Percentiles rank a stretch among this genome's conserved stretches.
These are phyloP conservation scores for Cercophora newfieldiana DNA, from an alignment of 495 filamentous ascomycete genomes.

Conservation along the genomic window DNA sequence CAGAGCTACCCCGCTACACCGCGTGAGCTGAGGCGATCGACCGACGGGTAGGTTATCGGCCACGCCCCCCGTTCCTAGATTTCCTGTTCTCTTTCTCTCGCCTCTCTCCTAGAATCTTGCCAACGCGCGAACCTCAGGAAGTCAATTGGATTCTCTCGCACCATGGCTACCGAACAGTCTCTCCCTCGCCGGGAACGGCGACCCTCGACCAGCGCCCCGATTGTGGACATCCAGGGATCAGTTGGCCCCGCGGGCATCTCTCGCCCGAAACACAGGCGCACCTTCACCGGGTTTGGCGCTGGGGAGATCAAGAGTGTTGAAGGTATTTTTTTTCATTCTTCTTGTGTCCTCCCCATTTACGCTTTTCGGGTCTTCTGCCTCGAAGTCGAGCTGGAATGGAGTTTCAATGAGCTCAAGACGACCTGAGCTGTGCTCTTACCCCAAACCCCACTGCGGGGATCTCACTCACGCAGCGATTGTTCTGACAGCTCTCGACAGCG, in stretches of 20 bases:
- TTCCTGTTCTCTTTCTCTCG: background rate
- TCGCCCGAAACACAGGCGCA: slow-evolving; percentile 94
- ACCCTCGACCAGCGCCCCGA: slow-evolving; percentile 76
- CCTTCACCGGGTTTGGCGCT: slow-evolving; percentile 86
- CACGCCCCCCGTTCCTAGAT: background rate
- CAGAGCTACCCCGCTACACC: slow-evolving; percentile 21
- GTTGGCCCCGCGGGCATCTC: slow-evolving; percentile 68
- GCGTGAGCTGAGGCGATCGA: slow-evolving; percentile 10
- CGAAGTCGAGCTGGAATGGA: background rate
- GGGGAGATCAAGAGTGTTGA: slow-evolving; percentile 92
- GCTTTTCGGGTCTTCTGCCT: background rate
- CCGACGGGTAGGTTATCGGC: background rate
- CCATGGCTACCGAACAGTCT: slow-evolving; percentile 39
- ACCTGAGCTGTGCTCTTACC: background rate
- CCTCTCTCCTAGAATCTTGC: background rate
- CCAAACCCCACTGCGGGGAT: slow-evolving; percentile 19
- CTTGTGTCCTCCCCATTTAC: background rate
- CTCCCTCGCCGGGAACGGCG: slow-evolving; percentile 54
- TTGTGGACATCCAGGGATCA: slow-evolving; percentile 78
- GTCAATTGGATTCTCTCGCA: slow-evolving; percentile 1
- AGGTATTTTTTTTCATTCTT: slow-evolving; percentile 44
- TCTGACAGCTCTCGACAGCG: slow-evolving; percentile 40
- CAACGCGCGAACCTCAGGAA: background rate
- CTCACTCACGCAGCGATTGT: background rate
- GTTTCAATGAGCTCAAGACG: slow-evolving; percentile 6